phyloP scores from a whole-genome alignment of 805 yeast genomes.

The Yamadazyma takamatsuzukensis region DNA sequence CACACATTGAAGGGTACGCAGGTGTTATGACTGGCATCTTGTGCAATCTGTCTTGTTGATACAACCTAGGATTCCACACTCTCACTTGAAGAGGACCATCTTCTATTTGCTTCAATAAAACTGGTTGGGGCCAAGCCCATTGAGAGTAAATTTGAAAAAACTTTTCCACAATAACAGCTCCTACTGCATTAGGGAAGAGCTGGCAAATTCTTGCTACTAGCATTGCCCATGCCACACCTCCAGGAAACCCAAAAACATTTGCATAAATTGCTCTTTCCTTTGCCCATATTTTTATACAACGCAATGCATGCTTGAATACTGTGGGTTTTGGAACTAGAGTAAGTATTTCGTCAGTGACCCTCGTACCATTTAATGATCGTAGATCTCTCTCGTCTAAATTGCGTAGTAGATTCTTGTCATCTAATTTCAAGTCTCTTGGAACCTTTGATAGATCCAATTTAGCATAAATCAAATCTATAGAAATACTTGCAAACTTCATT shows the following conservation, averaged over 20 bases:
- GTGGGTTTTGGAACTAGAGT: constrained; percentile 88
- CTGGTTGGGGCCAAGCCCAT: constrained; percentile 99
- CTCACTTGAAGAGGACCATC: constrained; percentile 96
- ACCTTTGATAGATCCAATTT: constrained; percentile 79
- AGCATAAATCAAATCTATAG: constrained; percentile 88
- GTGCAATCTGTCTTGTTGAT: constrained; percentile 85
- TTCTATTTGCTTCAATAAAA: constrained; percentile 84
- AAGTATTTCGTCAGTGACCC: constrained; percentile 94
- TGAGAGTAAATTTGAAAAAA: constrained; percentile 81
- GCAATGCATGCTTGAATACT: constrained; percentile 85
- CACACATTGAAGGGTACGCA: constrained; percentile 98
- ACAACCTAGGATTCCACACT: constrained; percentile 93
- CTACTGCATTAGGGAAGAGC: constrained; percentile 91
- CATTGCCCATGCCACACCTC: constrained; percentile 99
- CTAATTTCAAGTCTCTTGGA: constrained; percentile 67
- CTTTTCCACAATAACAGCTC: constrained; percentile 85
- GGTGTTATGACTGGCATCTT: constrained; percentile 98
- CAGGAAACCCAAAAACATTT: constrained; percentile 95
- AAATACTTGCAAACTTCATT: constrained; percentile 83
- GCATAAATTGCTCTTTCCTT: constrained; percentile 91
- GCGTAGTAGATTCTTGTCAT: constrained; percentile 79
- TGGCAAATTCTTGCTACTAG: constrained; percentile 97
- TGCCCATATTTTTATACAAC: constrained; percentile 97
- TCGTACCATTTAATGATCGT: constrained; percentile 89
- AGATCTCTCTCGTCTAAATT: constrained; percentile 90